These are phyloP conservation scores for Claviceps quebecensis DNA, from an alignment of 2,329 filamentous ascomycete species.

Conservation along the genomic window DNA sequence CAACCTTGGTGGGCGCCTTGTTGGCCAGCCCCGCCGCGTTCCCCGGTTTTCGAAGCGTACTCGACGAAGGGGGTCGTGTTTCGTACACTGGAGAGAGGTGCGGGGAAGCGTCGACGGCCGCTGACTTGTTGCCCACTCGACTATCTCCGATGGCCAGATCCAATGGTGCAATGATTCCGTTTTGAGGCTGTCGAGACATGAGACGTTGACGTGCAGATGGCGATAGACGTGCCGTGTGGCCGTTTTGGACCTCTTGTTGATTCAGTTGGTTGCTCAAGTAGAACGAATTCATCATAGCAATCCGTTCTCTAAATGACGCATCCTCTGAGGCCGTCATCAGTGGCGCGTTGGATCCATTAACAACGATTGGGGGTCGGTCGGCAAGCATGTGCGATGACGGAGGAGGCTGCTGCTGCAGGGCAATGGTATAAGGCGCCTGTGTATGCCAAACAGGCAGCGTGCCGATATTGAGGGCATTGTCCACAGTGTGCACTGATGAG, in stretches of 20 bases:
- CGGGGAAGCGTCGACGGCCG: slow-evolving; percentile 24
- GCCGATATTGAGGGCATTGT: slow-evolving; percentile 17
- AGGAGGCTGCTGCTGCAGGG: slow-evolving; percentile 1
- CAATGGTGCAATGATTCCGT: slow-evolving; percentile 37
- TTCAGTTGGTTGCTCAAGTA: slow-evolving; percentile 15
- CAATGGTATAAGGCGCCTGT: slow-evolving; percentile 1
- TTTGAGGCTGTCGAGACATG: slow-evolving; percentile 29
- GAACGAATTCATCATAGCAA: slow-evolving; percentile 25
- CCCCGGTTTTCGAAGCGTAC: slow-evolving; percentile 35
- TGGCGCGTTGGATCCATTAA: slow-evolving; percentile 20
- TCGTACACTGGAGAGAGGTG: slow-evolving; percentile 64
- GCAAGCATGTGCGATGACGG: slow-evolving; percentile 8
- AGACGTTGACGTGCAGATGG: slow-evolving; percentile 23
- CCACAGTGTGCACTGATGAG: slow-evolving; percentile 8
- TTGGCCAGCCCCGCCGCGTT: slow-evolving; percentile 10
- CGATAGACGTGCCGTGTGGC: slow-evolving; percentile 16
- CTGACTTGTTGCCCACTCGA: slow-evolving; percentile 19
- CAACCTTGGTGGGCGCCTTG: slow-evolving; percentile 8
- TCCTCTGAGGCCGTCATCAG: slow-evolving; percentile 18
- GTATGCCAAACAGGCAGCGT: slow-evolving; percentile 2
- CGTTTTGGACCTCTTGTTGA: slow-evolving; percentile 18
- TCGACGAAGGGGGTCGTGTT: slow-evolving; percentile 57
- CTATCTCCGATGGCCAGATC: slow-evolving; percentile 38
- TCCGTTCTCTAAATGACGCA: slow-evolving; percentile 26
- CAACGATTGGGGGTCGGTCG: slow-evolving; percentile 19